phyloP scores from a whole-genome alignment of 257 asterid species.

The Fraxinus quadrangulata region DNA sequence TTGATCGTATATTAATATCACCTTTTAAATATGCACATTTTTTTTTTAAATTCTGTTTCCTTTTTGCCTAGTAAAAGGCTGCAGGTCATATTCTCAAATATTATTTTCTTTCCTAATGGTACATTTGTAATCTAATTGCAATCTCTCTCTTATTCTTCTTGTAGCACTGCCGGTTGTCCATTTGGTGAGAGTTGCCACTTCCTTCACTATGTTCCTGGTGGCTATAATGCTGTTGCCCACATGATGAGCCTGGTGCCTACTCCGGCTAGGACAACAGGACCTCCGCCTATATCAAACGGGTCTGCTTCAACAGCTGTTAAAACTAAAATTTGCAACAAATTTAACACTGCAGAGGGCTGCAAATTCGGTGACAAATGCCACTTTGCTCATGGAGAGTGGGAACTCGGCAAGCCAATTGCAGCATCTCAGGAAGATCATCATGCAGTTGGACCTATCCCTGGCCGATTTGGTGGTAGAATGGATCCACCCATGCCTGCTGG shows the following conservation, averaged over 20 bases:
- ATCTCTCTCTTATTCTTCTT: constrained; percentile 18
- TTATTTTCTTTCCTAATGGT: neutral
- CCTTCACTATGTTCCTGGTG: constrained; percentile 88
- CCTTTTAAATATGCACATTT: neutral
- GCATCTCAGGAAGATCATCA: constrained; percentile 63
- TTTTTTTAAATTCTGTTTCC: neutral
- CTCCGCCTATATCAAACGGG: constrained; percentile 51
- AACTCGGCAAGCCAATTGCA: constrained; percentile 60
- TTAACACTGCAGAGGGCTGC: constrained; percentile 83
- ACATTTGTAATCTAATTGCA: neutral
- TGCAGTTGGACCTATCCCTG: constrained; percentile 41
- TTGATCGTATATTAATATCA: neutral
- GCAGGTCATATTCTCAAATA: neutral
- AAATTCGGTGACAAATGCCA: constrained; percentile 83
- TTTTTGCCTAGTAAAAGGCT: neutral
- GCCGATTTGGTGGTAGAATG: constrained; percentile 46
- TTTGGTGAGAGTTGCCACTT: constrained; percentile 90
- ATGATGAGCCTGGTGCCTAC: constrained; percentile 77
- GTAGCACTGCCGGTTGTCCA: constrained; percentile 71
- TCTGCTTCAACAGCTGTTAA: constrained; percentile 51
- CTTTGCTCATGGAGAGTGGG: constrained; percentile 97
- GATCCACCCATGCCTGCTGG: constrained; percentile 58
- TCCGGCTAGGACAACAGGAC: constrained; percentile 49
- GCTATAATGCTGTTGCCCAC: constrained; percentile 82
- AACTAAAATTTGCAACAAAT: constrained; percentile 76